Conservation (phyloP, 495 filamentous ascomycete species). For the Sporormia fimetaria region DNA sequence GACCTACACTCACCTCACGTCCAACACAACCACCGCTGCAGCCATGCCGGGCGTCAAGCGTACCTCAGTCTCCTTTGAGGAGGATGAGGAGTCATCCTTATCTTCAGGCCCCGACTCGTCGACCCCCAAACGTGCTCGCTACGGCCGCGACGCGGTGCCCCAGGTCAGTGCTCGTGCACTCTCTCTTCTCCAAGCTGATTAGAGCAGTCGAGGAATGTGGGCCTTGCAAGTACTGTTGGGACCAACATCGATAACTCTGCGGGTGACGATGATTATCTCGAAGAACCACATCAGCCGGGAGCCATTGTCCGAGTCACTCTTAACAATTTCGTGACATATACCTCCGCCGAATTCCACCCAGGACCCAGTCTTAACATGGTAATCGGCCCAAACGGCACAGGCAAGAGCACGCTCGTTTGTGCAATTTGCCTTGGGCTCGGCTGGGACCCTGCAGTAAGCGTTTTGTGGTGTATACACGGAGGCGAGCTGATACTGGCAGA, state of each 20-base stretch:
- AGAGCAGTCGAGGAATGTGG: too few species aligned
- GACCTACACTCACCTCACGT: too few species aligned
- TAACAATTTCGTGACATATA: conserved; percentile 92
- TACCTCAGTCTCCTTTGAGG: not conserved
- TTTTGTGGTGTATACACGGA: not conserved
- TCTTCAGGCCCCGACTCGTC: conserved; percentile 2
- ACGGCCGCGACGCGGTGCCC: conserved; percentile 20
- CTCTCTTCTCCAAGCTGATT: not conserved
- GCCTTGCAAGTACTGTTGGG: conserved; percentile 8
- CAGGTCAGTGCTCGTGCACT: not conserved
- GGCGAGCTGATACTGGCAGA: conserved; percentile 30
- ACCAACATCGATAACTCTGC: conserved; percentile 13
- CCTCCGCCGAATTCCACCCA: conserved; percentile 72
- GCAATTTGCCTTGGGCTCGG: conserved; percentile 92
- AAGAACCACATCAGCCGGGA: conserved; percentile 52
- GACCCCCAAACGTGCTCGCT: conserved; percentile 26
- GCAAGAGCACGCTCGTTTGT: conserved; percentile 95
- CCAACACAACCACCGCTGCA: not conserved
- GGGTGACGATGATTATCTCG: conserved; percentile 6
- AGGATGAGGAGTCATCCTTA: conserved; percentile 16
- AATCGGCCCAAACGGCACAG: conserved; percentile 94
- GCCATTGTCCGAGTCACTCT: conserved; percentile 82
- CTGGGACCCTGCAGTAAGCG: conserved; percentile 53
- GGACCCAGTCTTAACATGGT: conserved; percentile 97
- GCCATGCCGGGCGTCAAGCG: conserved; percentile 13